Percentiles rank a stretch among this genome's conserved stretches.
These are phyloP conservation scores for Chondrus crispus DNA, from an alignment of 23 red algal species.

Conservation along the genomic window DNA sequence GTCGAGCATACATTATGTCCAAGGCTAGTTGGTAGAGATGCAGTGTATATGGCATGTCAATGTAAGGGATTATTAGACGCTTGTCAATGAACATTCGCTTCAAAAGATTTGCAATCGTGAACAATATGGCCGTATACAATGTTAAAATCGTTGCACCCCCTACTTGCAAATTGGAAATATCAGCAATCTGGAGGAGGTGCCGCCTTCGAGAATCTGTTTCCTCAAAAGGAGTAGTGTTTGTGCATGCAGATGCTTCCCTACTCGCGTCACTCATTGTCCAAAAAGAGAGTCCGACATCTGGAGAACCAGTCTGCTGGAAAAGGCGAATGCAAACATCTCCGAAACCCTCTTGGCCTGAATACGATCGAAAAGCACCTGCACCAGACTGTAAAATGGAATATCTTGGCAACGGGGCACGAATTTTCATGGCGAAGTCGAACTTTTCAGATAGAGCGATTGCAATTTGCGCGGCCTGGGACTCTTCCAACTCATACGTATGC, in stretches of 20 bases:
- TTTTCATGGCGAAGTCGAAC: neutral
- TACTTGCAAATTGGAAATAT: neutral
- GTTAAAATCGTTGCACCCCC: constrained; percentile 48
- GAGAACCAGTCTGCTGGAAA: neutral
- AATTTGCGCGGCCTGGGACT: neutral
- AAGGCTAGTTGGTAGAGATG: constrained; percentile 46
- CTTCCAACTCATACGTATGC: neutral
- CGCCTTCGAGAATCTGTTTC: neutral
- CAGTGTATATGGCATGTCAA: constrained; percentile 52
- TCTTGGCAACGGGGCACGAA: neutral
- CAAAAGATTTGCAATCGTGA: neutral
- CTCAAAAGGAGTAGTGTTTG: too few relatives aligned
- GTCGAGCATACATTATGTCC: constrained; percentile 62
- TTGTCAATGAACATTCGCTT: constrained; percentile 2
- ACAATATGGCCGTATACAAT: constrained; percentile 19
- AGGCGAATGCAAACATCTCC: neutral
- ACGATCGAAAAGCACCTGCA: neutral
- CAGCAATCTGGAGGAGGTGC: constrained; percentile 20
- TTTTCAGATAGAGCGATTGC: neutral
- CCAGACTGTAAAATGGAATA: neutral
- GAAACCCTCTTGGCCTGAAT: neutral
- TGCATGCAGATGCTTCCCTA: too few relatives aligned
- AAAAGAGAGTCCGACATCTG: too few relatives aligned
- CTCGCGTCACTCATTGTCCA: neutral
- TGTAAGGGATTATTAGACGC: neutral